Conservation (phyloP, 1,284 basidiomycete genomes). For the Trametes sp. region DNA sequence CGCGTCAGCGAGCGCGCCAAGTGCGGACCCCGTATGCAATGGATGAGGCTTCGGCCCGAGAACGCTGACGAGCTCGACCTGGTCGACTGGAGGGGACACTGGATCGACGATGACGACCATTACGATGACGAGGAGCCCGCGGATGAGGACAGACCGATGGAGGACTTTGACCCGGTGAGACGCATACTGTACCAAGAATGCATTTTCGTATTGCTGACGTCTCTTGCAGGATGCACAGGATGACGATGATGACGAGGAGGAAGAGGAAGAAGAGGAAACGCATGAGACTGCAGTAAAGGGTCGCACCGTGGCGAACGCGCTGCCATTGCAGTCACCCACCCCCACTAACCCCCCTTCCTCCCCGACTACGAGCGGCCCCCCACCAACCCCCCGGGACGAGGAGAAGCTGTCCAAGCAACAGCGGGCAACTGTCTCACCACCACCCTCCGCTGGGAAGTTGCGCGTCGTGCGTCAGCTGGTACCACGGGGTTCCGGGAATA, state of each 20-base stretch:
- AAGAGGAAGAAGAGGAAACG: conserved; percentile 57
- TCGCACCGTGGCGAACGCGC: conserved; percentile 42
- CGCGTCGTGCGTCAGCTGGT: conserved; percentile 58
- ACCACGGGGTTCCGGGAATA: conserved; percentile 27
- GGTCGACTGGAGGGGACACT: conserved; percentile 88
- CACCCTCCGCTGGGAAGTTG: conserved; percentile 50
- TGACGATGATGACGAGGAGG: conserved; percentile 67
- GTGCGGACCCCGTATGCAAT: conserved; percentile 96
- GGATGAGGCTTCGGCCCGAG: conserved; percentile 89
- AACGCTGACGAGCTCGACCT: conserved; percentile 81
- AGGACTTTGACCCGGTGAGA: conserved; percentile 81
- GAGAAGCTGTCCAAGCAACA: conserved; percentile 16
- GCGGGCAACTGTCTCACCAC: conserved; percentile 11
- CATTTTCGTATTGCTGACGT: conserved; percentile 4
- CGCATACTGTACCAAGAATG: conserved; percentile 10
- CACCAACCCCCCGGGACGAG: conserved; percentile 40
- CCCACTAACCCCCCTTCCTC: conserved; percentile 43
- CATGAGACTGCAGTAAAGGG: conserved; percentile 42
- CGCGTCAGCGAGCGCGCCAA: conserved; percentile 86
- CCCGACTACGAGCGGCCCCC: conserved; percentile 39
- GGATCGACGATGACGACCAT: conserved; percentile 82
- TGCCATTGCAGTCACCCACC: conserved; percentile 42
- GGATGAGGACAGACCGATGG: conserved; percentile 77
- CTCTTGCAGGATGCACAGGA: conserved; percentile 62
- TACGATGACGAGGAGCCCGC: conserved; percentile 66